These are phyloP conservation scores for Suillus cothurnatus DNA, from an alignment of 768 basidiomycete species.

Conservation along the genomic window DNA sequence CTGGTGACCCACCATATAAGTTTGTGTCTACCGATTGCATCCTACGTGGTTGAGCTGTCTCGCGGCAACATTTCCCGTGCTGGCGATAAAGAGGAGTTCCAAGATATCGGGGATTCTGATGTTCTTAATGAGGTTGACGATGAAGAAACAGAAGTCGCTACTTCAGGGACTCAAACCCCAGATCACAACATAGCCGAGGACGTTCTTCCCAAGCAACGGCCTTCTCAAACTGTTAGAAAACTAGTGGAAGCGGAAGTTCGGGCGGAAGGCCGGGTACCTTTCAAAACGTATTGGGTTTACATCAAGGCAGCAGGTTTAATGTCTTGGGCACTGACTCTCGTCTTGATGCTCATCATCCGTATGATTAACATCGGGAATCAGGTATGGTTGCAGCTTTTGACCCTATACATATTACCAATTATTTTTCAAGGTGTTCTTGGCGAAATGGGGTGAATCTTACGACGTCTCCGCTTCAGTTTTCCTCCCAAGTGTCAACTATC, in stretches of 20 bases:
- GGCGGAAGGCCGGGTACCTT: conserved; percentile 66
- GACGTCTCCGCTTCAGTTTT: conserved; percentile 22
- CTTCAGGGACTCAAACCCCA: conserved; percentile 17
- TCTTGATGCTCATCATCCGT: conserved; percentile 56
- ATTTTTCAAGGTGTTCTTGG: conserved; percentile 56
- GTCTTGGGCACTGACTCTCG: conserved; percentile 56
- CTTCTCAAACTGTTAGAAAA: conserved; percentile 42
- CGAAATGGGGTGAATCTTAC: conserved; percentile 72
- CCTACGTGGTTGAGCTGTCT: conserved; percentile 66
- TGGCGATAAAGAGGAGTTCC: conserved; percentile 52
- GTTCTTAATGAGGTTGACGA: conserved; percentile 50
- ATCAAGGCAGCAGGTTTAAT: conserved; percentile 59
- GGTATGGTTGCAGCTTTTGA: conserved; percentile 34
- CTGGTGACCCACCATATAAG: conserved; percentile 84
- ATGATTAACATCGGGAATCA: conserved; percentile 59
- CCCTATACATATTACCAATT: conserved; percentile 4
- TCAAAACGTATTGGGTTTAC: conserved; percentile 63
- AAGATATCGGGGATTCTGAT: conserved; percentile 44
- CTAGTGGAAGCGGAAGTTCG: conserved; percentile 63
- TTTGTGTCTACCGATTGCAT: conserved; percentile 67
- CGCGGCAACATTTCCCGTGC: conserved; percentile 51
- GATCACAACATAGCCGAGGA: conserved; percentile 39
- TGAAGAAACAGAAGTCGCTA: conserved; percentile 30
- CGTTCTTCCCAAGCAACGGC: conserved; percentile 11
- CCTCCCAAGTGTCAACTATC: conserved; percentile 27